Conservation (phyloP, 306 rosid species). For the Rosa multiflora region DNA sequence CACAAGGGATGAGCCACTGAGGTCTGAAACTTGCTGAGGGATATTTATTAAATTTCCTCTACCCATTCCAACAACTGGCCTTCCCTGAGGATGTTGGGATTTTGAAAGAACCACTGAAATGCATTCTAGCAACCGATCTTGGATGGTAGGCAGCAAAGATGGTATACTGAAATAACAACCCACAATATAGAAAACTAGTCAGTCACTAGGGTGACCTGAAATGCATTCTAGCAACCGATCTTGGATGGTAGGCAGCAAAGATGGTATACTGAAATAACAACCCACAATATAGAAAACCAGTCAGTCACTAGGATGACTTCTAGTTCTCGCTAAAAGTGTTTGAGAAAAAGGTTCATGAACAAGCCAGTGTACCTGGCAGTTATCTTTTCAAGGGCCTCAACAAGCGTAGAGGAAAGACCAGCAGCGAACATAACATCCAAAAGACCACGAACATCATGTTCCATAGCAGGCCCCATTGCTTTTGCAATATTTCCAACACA, state of each 20-base stretch:
- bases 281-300: slow-evolving; percentile 17
- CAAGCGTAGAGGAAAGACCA: slow-evolving; percentile 86
- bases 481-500: slow-evolving; percentile 98
- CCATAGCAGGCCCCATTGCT: slow-evolving; percentile 92
- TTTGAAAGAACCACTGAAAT: slow-evolving; percentile 89
- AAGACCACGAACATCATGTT: slow-evolving; percentile 86
- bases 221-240: slow-evolving; percentile 90
- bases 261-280: slow-evolving; percentile 66
- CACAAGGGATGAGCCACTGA: slow-evolving; percentile 67
- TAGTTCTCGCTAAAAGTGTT: slow-evolving; percentile 16
- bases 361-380: slow-evolving; percentile 49
- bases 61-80: slow-evolving; percentile 49
- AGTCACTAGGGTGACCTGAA: slow-evolving; percentile 35
- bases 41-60: slow-evolving; percentile 55
- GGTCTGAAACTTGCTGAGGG: slow-evolving; percentile 75
- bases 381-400: slow-evolving; percentile 89
- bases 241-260: slow-evolving; percentile 88
- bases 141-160: slow-evolving; percentile 83
- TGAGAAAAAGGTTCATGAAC: slow-evolving; percentile 12
- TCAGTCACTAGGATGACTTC: slow-evolving; percentile 22
- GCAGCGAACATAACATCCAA: slow-evolving; percentile 90
- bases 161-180: slow-evolving; percentile 66
- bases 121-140: slow-evolving; percentile 87
- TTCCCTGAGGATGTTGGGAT: slow-evolving; percentile 70
- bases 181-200: slow-evolving; percentile 18